A percentile compares a stretch with the other conserved stretches of the same genome.
These are phyloP conservation scores for Russula brevipes DNA, from an alignment of 768 basidiomycete species.

Conservation along the genomic window DNA sequence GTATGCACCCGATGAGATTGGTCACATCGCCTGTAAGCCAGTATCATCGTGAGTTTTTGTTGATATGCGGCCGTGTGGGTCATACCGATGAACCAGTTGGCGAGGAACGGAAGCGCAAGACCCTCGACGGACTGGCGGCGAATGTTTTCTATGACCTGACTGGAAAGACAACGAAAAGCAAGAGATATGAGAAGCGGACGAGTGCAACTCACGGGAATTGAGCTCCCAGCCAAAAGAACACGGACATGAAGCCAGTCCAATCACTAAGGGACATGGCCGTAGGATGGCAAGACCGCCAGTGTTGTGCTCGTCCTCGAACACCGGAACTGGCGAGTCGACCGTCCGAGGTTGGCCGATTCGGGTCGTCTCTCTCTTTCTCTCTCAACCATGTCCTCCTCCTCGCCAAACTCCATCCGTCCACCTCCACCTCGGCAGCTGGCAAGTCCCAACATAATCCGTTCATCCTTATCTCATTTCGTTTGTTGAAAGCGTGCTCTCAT, in stretches of 20 bases:
- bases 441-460: background rate
- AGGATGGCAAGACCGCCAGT: background rate
- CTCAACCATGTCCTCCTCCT: conserved; percentile 11
- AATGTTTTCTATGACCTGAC: conserved; percentile 81
- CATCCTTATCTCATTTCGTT: background rate
- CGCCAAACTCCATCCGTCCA: background rate
- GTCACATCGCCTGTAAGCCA: conserved; percentile 71
- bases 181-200: background rate
- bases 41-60: background rate
- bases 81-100: conserved; percentile 88
- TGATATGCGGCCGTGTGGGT: background rate
- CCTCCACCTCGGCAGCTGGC: conserved; percentile 15
- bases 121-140: conserved; percentile 77
- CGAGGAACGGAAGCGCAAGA: conserved; percentile 86
- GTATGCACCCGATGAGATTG: conserved; percentile 84
- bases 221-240: conserved; percentile 77
- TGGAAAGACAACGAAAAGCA: conserved; percentile 30
- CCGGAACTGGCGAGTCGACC: no score
- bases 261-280: conserved; percentile 45
- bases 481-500: conserved; percentile 56
- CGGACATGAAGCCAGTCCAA: conserved; percentile 63
- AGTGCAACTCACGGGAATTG: conserved; percentile 72
- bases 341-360: background rate
- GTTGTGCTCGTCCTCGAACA: no score
- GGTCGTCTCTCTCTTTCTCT: background rate